Conservation (phyloP, 768 basidiomycete genomes). For the Auriculariales sp. region DNA sequence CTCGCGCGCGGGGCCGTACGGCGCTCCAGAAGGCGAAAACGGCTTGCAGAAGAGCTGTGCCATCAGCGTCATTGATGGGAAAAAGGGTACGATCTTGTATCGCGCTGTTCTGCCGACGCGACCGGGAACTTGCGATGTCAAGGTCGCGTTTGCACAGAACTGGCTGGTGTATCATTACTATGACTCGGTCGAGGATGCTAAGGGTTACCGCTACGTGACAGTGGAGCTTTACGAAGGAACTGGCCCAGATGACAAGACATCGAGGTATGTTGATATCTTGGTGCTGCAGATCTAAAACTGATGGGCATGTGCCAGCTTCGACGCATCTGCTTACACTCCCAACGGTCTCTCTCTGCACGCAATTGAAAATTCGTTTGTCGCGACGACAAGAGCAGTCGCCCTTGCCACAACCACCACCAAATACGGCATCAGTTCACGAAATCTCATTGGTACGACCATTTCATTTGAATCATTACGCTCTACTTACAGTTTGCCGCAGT, state of each 20-base stretch:
- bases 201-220: slow-evolving; percentile 59
- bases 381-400: slow-evolving; percentile 54
- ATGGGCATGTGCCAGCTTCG: slow-evolving; percentile 24
- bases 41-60: too few species aligned
- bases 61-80: slow-evolving; percentile 65
- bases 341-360: slow-evolving; percentile 38
- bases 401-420: slow-evolving; percentile 69
- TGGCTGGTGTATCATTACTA: slow-evolving; percentile 88
- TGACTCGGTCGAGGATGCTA: slow-evolving; percentile 40
- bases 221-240: slow-evolving; percentile 84
- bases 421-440: slow-evolving; percentile 76
- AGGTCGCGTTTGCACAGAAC: slow-evolving; percentile 66
- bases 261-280: slow-evolving; percentile 35
- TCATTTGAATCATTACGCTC: not conserved
- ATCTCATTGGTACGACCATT: slow-evolving; percentile 59
- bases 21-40: too few species aligned
- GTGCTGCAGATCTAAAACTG: not conserved
- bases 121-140: slow-evolving; percentile 42
- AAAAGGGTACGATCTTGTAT: slow-evolving; percentile 67
- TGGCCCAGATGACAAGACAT: slow-evolving; percentile 48
- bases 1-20: slow-evolving; percentile 11
- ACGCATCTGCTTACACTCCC: slow-evolving; percentile 39
- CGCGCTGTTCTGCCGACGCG: slow-evolving; percentile 36
- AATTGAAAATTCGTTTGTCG: slow-evolving; percentile 55
- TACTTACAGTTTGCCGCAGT: slow-evolving; percentile 29